A percentile compares a stretch with the other conserved stretches of the same genome.
Conservation (phyloP, 1,284 basidiomycete genomes). For the Malassezia restricta region DNA sequence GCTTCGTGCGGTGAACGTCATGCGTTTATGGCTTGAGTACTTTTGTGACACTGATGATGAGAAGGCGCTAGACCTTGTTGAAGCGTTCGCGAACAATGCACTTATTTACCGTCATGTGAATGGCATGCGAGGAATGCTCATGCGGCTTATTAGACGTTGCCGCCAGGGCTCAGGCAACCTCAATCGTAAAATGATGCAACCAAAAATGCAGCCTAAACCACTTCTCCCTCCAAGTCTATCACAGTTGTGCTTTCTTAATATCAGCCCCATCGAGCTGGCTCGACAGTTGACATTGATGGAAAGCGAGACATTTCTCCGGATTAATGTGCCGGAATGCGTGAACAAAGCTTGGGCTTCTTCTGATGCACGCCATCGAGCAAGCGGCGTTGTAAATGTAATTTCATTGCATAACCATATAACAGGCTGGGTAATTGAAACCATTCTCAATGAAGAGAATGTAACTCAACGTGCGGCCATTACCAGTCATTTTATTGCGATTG, state of each 20-base stretch:
- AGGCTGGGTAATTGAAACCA: constrained; percentile 84
- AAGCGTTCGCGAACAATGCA: background rate
- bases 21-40: constrained; percentile 48
- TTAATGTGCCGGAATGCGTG: constrained; percentile 81
- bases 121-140: background rate
- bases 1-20: constrained; percentile 45
- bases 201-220: constrained; percentile 49
- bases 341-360: constrained; percentile 48
- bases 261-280: constrained; percentile 80
- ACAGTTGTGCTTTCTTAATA: constrained; percentile 70
- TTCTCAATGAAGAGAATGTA: constrained; percentile 59
- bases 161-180: background rate
- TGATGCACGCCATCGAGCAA: constrained; percentile 48
- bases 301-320: constrained; percentile 71
- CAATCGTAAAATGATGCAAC: background rate
- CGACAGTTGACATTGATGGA: constrained; percentile 90
- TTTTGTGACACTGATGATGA: background rate
- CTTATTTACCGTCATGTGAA: constrained; percentile 7
- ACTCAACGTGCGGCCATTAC: background rate
- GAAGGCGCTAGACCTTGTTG: background rate
- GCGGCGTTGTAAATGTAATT: constrained; percentile 75
- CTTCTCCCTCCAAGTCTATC: constrained; percentile 63
- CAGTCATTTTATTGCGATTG: constrained; percentile 6
- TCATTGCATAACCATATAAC: constrained; percentile 51
- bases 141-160: background rate